Conservation (phyloP, 23 red algal species). For the Cyanidiococcus yangmingshanensis region DNA sequence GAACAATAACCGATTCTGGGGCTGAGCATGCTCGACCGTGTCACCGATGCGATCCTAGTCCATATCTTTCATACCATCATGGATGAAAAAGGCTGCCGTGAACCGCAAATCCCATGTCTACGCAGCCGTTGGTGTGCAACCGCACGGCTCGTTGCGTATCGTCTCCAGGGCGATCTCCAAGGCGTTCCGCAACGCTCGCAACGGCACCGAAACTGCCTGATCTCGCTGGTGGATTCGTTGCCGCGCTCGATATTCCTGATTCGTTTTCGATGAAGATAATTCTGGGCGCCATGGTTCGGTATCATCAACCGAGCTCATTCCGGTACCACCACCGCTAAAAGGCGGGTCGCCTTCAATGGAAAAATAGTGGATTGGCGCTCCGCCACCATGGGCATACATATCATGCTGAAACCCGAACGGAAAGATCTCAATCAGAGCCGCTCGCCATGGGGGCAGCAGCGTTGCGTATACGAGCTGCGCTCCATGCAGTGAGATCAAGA, state of each 20-base stretch:
- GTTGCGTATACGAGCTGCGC: slow-evolving; percentile 14
- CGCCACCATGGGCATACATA: slow-evolving; percentile 10
- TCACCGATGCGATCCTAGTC: no score
- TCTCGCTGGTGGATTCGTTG: background rate
- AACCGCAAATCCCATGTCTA: no score
- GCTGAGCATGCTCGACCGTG: no score
- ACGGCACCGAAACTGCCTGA: background rate
- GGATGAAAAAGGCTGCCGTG: no score
- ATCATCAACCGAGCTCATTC: no score
- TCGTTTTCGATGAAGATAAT: background rate
- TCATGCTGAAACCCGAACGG: background rate
- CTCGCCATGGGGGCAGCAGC: background rate
- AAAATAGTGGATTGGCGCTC: background rate
- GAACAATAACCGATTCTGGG: no score
- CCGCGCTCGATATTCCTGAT: background rate
- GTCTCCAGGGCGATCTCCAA: background rate
- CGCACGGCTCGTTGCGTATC: background rate
- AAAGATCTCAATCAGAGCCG: slow-evolving; percentile 7
- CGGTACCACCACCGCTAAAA: background rate
- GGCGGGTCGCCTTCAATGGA: background rate
- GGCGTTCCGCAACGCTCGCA: background rate
- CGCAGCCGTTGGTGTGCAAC: no score
- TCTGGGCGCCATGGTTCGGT: background rate
- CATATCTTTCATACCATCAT: no score
- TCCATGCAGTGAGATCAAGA: background rate